These are phyloP conservation scores for Aspergillus sergii DNA, from an alignment of 2,329 filamentous ascomycete genomes.

Conservation along the genomic window DNA sequence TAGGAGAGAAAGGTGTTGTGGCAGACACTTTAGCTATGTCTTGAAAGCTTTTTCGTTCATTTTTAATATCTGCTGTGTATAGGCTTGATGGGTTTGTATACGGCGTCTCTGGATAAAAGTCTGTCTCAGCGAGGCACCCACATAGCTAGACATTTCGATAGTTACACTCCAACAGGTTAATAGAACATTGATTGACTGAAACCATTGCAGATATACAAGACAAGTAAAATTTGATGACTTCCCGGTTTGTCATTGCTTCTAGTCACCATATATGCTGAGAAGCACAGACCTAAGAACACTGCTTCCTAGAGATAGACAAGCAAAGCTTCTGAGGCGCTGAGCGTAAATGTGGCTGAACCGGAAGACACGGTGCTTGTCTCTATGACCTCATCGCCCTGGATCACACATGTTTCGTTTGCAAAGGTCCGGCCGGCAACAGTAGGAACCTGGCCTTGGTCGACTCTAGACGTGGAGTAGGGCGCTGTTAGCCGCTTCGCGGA, in stretches of 20 bases:
- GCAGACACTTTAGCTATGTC: no score
- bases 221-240: not conserved
- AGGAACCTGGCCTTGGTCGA: constrained; percentile 47
- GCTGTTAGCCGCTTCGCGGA: constrained; percentile 52
- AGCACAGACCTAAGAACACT: not conserved
- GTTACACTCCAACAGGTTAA: no score
- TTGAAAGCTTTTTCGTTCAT: no score
- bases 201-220: no score
- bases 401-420: constrained; percentile 48
- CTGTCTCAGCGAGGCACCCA: no score
- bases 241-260: not conserved
- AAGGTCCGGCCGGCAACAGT: constrained; percentile 53
- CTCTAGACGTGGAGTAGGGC: constrained; percentile 45
- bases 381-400: constrained; percentile 39
- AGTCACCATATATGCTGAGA: not conserved
- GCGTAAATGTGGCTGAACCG: constrained; percentile 43
- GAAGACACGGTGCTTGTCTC: constrained; percentile 21
- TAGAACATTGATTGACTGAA: no score
- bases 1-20: no score
- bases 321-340: constrained; percentile 53
- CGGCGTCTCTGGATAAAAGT: no score
- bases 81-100: no score
- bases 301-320: constrained; percentile 46
- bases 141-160: no score
- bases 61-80: no score